phyloP scores from a whole-genome alignment of 2,329 filamentous ascomycete genomes.

The Colletotrichum lupini region DNA sequence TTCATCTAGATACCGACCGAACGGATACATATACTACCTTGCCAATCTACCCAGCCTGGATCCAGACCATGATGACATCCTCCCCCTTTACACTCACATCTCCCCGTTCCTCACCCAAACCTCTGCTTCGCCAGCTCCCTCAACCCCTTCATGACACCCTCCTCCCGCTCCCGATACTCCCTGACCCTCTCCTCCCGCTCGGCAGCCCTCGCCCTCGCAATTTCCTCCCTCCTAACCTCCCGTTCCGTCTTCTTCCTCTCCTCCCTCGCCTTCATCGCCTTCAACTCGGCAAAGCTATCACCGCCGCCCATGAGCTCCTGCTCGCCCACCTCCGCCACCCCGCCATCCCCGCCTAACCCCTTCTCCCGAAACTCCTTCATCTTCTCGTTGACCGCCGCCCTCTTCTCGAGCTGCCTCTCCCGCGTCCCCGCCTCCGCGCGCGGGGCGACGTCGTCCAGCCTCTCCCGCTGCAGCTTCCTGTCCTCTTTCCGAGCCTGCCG shows the following conservation, averaged over 20 bases:
- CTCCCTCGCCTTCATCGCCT: slow-evolving; percentile 71
- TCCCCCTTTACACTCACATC: background rate
- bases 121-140: slow-evolving; percentile 81
- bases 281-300: slow-evolving; percentile 74
- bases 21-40: too few species aligned
- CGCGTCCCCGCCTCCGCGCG: slow-evolving; percentile 85
- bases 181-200: slow-evolving; percentile 83
- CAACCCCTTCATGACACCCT: slow-evolving; percentile 85
- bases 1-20: too few species aligned
- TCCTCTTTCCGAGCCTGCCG: slow-evolving; percentile 73
- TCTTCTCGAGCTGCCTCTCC: slow-evolving; percentile 90
- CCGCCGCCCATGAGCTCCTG: slow-evolving; percentile 82
- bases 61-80: too few species aligned
- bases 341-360: slow-evolving; percentile 16
- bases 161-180: slow-evolving; percentile 80
- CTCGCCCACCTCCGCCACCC: slow-evolving; percentile 71
- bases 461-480: slow-evolving; percentile 74
- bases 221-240: slow-evolving; percentile 85
- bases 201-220: slow-evolving; percentile 76
- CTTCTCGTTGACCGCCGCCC: slow-evolving; percentile 75
- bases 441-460: slow-evolving; percentile 83
- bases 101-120: slow-evolving; percentile 66
- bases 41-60: too few species aligned
- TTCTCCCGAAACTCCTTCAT: slow-evolving; percentile 79
- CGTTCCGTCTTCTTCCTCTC: slow-evolving; percentile 84